Evolutionary conservation across 1,284 basidiomycete species (phyloP), one percentile per base, ranked within the genome.

Genomic region (Singerocomus rubriflavus): DNA sequence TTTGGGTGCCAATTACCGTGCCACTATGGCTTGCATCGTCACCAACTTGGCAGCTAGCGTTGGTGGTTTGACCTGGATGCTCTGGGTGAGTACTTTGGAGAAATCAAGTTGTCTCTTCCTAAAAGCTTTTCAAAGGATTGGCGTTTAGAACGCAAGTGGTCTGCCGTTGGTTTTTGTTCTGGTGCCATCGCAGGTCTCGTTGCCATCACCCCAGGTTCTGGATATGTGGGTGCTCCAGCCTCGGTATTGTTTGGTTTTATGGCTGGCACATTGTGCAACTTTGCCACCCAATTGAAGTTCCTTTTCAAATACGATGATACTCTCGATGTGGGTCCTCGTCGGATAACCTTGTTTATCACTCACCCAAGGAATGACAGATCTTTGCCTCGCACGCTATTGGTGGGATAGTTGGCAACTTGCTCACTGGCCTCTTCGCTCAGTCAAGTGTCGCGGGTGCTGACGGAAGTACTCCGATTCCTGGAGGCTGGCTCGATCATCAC

Each of bases 31-130:
- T 16, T 92, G 90, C 73, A 88, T 95, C 56, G 91, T 96, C 54
- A 99, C 95, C 62, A 97, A 98, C 74, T 69, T 94, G 39, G 85
- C 92, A 1, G 92, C 92, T 3, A 82, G 82, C 50, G 84, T 90
- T 32, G 94, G 88, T 44, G 96, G 91, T 12, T 56, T 98, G 53
- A 95, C 93, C 12, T 99, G 96, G 95, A 93, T 98, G 91, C 71
- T 93, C 49, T 85, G 82, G 85, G 80, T 79, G 56, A 32, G 68
- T 56, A 16, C 34, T 40, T n/a, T 13, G 8, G 1, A 13, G 10
- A 26, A 21, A 3, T 26, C 1, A 29, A 3, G 3, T 26, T 4
- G 1, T n/a, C 6, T 27, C 13, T 14, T 33, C 8, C 31, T 53
- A 17, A 54, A 11, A 6, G 37, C 17, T 21, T 9, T 25, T 56